Evolutionary conservation across 1,139 yeast genomes (phyloP).

Genomic region (Candida albicans): DNA sequence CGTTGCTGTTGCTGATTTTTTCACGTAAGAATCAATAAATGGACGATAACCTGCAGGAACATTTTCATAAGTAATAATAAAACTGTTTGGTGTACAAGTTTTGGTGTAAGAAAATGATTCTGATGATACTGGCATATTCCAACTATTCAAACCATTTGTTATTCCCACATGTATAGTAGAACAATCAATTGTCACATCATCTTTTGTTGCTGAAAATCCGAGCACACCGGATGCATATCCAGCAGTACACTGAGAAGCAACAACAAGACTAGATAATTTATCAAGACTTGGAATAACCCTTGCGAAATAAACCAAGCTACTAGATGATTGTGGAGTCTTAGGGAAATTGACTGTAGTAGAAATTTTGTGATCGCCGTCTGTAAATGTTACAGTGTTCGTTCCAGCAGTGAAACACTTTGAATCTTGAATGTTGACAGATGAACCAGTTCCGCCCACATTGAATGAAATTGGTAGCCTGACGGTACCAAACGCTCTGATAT

Average conservation of each 20-base stretch:
- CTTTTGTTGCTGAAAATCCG: constrained; percentile 16
- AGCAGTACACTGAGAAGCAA: constrained; percentile 24
- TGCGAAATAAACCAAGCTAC: constrained; percentile 8
- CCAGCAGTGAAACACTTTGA: constrained; percentile 25
- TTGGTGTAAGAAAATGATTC: constrained; percentile 11
- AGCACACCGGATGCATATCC: constrained; percentile 27
- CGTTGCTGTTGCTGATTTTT: neutral
- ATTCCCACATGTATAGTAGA: constrained; percentile 21
- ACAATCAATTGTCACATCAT: constrained; percentile 22
- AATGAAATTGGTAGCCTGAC: constrained; percentile 28
- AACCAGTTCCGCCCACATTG: constrained; percentile 25
- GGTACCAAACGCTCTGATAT: constrained; percentile 22
- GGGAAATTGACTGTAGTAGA: constrained; percentile 19
- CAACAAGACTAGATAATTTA: neutral
- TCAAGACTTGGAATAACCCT: constrained; percentile 20
- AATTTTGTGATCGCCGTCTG: constrained; percentile 27
- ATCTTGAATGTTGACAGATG: constrained; percentile 19
- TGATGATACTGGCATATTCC: constrained; percentile 18
- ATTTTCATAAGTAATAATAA: constrained; percentile 17
- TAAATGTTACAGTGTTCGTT: constrained; percentile 25
- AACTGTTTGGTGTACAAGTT: constrained; percentile 17
- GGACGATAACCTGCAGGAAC: constrained; percentile 34
- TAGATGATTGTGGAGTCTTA: neutral
- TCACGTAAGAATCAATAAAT: constrained; percentile 19
- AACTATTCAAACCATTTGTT: constrained; percentile 24